Evolutionary conservation across 495 filamentous ascomycete species (phyloP).

Genomic region (Aspergillus biplanus): DNA sequence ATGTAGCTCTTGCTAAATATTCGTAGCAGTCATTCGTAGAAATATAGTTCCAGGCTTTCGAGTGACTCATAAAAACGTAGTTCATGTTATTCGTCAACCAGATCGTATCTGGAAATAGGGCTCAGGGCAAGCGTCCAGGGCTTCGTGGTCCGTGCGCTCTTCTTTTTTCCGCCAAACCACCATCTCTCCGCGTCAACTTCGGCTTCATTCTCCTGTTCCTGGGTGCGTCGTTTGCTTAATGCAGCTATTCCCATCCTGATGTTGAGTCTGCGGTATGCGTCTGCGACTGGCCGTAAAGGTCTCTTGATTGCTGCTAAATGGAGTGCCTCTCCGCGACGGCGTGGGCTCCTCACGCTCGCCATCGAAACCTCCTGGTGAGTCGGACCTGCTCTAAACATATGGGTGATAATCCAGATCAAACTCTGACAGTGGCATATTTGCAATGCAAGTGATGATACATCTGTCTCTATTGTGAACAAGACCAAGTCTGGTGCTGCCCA

Average conservation of each 20-base stretch:
- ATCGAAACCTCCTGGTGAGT: constrained; percentile 88
- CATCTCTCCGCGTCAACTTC: constrained; percentile 10
- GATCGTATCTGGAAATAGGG: not conserved
- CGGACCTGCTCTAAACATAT: not conserved
- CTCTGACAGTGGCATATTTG: not conserved
- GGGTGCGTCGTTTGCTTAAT: not conserved
- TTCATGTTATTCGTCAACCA: too few species aligned
- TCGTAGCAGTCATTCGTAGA: not conserved
- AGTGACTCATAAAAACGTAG: too few species aligned
- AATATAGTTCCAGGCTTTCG: not conserved
- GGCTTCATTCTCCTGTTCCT: not conserved
- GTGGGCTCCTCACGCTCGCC: constrained; percentile 71
- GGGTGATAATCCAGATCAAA: not conserved
- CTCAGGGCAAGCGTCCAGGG: constrained; percentile 24
- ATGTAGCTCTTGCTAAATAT: not conserved
- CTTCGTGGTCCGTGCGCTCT: constrained; percentile 37
- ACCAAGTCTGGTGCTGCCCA: constrained; percentile 43
- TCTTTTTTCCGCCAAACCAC: constrained; percentile 30
- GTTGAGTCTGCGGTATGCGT: constrained; percentile 30
- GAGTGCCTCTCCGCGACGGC: constrained; percentile 24
- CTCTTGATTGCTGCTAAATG: constrained; percentile 17
- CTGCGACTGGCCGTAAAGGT: constrained; percentile 29
- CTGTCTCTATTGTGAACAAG: constrained; percentile 80
- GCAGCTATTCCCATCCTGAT: constrained; percentile 24
- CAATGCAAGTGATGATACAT: constrained; percentile 83